These are phyloP conservation scores for Scedosporium minutisporum DNA, from an alignment of 2,329 filamentous ascomycete genomes.

Conservation along the genomic window DNA sequence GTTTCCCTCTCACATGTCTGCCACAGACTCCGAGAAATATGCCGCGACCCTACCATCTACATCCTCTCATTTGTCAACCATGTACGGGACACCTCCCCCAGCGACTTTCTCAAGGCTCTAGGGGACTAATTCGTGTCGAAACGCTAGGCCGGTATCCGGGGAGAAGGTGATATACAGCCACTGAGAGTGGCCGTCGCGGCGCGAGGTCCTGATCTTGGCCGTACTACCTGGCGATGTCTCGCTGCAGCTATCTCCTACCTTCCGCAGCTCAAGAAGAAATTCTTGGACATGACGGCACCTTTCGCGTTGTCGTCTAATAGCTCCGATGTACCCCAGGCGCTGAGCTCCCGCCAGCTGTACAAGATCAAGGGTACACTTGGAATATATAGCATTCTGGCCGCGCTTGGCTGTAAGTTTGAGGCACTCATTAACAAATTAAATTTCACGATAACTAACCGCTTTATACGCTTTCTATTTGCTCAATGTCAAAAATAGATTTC, in stretches of 20 bases:
- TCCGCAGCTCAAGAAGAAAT: background rate
- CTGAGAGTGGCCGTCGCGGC: background rate
- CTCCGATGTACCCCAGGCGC: background rate
- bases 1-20: background rate
- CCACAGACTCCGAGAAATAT: background rate
- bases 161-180: background rate
- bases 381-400: background rate
- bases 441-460: background rate
- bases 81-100: background rate
- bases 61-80: background rate
- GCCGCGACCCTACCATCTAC: background rate
- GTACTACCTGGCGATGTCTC: background rate
- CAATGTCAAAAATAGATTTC: background rate
- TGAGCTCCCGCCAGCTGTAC: background rate
- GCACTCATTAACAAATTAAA: too few relatives aligned
- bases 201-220: background rate
- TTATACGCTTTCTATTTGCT: background rate
- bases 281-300: background rate
- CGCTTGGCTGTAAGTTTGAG: background rate
- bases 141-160: background rate
- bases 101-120: background rate
- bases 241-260: background rate
- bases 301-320: background rate
- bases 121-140: background rate
- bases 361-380: background rate